A percentile compares a stretch with the other conserved stretches of the same genome.
These are phyloP conservation scores for Herpetomonas samuelpessoai DNA, from an alignment of 208 protist genomes.

Conservation along the genomic window DNA sequence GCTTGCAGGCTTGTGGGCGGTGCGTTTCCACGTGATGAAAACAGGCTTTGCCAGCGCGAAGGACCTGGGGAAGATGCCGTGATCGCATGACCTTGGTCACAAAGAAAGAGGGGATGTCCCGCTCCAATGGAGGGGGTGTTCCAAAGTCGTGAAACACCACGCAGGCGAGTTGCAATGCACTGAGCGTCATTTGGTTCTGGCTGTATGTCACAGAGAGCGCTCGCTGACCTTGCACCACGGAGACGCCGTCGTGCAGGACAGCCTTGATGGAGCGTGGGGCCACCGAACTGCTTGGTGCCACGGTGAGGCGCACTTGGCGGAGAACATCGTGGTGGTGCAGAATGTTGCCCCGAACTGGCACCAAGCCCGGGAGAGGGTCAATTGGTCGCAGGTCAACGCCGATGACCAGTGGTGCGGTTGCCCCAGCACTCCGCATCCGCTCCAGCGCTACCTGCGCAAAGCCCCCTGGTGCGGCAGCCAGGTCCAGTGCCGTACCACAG, in stretches of 20 bases:
- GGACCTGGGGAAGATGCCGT: slow-evolving; percentile 33
- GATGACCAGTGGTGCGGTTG: slow-evolving; percentile 34
- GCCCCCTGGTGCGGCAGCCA: slow-evolving; percentile 68
- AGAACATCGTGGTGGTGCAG: slow-evolving; percentile 34
- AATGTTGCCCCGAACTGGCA: slow-evolving; percentile 41
- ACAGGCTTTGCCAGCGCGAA: slow-evolving; percentile 22
- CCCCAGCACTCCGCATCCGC: slow-evolving; percentile 20
- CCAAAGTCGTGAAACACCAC: slow-evolving; percentile 33
- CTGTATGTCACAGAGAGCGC: slow-evolving; percentile 70
- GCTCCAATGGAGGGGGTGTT: background rate
- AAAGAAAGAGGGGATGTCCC: slow-evolving; percentile 36
- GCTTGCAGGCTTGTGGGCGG: slow-evolving; percentile 31
- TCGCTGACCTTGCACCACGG: slow-evolving; percentile 53
- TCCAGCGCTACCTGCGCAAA: slow-evolving; percentile 71
- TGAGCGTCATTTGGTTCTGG: slow-evolving; percentile 75
- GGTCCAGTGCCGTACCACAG: slow-evolving; percentile 50
- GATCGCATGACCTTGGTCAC: slow-evolving; percentile 67
- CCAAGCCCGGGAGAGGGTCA: slow-evolving; percentile 31
- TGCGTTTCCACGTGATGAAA: slow-evolving; percentile 40
- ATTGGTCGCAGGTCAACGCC: slow-evolving; percentile 60
- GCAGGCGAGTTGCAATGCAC: slow-evolving; percentile 44
- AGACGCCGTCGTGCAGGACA: slow-evolving; percentile 74
- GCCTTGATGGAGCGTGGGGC: slow-evolving; percentile 20
- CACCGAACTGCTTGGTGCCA: background rate
- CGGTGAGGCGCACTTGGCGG: slow-evolving; percentile 11